Evolutionary conservation across 208 protist species (phyloP).

Genomic region (Acanthamoeba healyi): DNA sequence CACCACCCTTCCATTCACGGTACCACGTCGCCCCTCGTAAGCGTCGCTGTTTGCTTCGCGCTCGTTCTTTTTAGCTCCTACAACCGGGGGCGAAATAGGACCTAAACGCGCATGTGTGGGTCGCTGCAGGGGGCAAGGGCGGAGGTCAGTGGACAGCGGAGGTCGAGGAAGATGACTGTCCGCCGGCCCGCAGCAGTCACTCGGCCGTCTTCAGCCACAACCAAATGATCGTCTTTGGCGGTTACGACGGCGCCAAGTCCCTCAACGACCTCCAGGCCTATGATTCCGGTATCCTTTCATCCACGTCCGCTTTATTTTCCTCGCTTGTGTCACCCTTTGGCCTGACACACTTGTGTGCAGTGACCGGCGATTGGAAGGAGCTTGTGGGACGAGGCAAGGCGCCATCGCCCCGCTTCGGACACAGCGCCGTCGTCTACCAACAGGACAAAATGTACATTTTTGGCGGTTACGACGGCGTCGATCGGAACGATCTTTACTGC

Average conservation of each 20-base stretch:
- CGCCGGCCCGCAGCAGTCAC: slow-evolving; percentile 73
- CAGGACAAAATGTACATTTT: slow-evolving; percentile 39
- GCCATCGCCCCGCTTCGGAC: slow-evolving; percentile 24
- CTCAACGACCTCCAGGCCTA: slow-evolving; percentile 67
- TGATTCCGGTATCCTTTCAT: background rate
- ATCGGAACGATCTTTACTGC: slow-evolving; percentile 17
- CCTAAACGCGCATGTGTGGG: background rate
- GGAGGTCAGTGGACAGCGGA: background rate
- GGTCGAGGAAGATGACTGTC: background rate
- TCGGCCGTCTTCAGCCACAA: slow-evolving; percentile 6
- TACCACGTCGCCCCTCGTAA: background rate
- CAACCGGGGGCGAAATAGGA: background rate
- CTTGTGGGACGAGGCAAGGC: background rate
- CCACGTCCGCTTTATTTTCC: background rate
- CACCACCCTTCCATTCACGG: slow-evolving; percentile 3
- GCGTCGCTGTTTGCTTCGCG: background rate
- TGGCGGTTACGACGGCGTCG: slow-evolving; percentile 46
- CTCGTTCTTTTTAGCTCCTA: slow-evolving; percentile 1
- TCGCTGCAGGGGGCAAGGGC: background rate
- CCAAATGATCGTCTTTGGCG: slow-evolving; percentile 77
- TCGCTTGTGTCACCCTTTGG: background rate
- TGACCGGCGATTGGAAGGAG: slow-evolving; percentile 13
- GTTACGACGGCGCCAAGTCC: slow-evolving; percentile 75
- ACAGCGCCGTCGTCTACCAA: slow-evolving; percentile 2
- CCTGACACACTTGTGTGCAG: background rate